phyloP scores from a whole-genome alignment of 305 asterid species.

The Petunia hybrid region DNA sequence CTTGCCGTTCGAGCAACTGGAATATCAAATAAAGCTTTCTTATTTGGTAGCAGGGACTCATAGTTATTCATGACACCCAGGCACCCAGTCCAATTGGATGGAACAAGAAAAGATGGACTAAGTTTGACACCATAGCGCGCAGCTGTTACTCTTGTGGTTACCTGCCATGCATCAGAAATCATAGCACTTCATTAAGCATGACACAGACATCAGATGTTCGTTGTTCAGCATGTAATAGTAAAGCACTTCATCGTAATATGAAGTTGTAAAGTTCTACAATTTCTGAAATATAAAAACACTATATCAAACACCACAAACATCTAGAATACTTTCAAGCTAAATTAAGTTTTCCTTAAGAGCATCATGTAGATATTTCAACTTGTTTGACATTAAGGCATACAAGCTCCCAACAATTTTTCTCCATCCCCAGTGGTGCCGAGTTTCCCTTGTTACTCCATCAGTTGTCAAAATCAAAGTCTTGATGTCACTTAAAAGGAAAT shows the following conservation, averaged over 20 bases:
- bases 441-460: neutral
- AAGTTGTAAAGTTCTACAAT: neutral
- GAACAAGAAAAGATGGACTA: slow-evolving; percentile 90
- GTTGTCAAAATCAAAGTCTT: neutral
- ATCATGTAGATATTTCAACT: neutral
- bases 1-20: slow-evolving; percentile 91
- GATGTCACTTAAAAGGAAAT: neutral
- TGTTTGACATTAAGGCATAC: neutral
- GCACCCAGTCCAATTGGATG: slow-evolving; percentile 92
- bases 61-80: slow-evolving; percentile 86
- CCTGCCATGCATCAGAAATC: slow-evolving; percentile 45
- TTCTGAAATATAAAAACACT: neutral
- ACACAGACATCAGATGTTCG: slow-evolving; percentile 15
- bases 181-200: neutral
- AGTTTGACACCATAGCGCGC: slow-evolving; percentile 79
- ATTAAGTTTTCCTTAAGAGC: neutral
- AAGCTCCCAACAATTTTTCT: neutral
- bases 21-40: slow-evolving; percentile 83
- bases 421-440: neutral
- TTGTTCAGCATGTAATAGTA: too few relatives aligned
- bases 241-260: neutral
- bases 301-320: neutral
- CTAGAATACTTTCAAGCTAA: neutral
- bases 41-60: slow-evolving; percentile 82
- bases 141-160: slow-evolving; percentile 80